Base-by-base conservation (phyloP, 345 rosid genomes). In the Heritiera littoralis region DNA sequence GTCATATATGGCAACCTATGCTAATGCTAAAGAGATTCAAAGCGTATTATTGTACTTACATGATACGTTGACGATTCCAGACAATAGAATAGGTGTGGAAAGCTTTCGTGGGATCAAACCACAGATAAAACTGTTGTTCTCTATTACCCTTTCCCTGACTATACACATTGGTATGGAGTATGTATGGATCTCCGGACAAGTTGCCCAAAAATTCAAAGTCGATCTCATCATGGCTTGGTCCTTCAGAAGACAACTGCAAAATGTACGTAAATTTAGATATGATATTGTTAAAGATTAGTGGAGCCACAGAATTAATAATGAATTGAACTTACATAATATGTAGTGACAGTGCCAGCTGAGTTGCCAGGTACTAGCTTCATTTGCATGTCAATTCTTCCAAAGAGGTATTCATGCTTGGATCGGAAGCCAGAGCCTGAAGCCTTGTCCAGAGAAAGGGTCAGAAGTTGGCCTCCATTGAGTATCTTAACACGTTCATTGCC, bases 141-240 rank as follows among this genome's bases (percentile, higher is more conserved):
- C 88, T 88, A 80, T 87, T 80, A 59, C 95, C 95, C 82, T 89
- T 86, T 30, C 93, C 95, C 76, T 91, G 90, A 49, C 86, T 82
- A 55, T 76, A 91, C 5, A 91, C 89, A 75, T 91, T 89, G 14
- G 92, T 91, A 79, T 91, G 93, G 7, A 91, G 86, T 66, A 85
- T 85, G 40, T 89, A 91, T 66, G 93, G 93, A 23, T 88, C 81
- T 8, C 93, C 94, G 38, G 85, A 87, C 7, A 85, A 64, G 15
- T 91, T 91, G 13, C 93, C 95, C 78, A 89, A 76, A 83, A 91
- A 91, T 70, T 91, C 95, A 23, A 91, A 89, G 48, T 91, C 95
- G 38, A 91, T 89, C 61, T 91, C 95, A 75, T 91, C 95, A 38
- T 81, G 85, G 59, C 74, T 84, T 70, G 83, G 77, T 46, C 94